Evolutionary conservation across 2,329 filamentous ascomycete genomes (phyloP).

Genomic region (Talaromyces sp.): DNA sequence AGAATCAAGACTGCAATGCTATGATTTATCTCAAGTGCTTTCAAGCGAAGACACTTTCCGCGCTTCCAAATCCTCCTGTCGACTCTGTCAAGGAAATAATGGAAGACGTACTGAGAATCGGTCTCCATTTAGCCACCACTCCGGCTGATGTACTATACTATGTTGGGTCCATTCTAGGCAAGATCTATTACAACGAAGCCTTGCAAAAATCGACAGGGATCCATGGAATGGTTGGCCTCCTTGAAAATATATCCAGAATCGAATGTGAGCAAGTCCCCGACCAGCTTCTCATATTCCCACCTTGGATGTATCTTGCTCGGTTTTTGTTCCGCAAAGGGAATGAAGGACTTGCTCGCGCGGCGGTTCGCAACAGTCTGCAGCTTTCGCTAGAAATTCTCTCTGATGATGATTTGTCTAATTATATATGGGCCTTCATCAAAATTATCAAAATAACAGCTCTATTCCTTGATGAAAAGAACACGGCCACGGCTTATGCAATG

Average conservation of each 20-base stretch:
- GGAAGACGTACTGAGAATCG: background rate
- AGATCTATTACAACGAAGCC: constrained; percentile 20
- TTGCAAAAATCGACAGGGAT: constrained; percentile 5
- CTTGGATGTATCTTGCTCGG: constrained; percentile 21
- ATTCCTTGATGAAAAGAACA: constrained; percentile 24
- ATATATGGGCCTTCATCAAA: constrained; percentile 26
- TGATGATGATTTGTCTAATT: constrained; percentile 32
- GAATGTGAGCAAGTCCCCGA: constrained; percentile 18
- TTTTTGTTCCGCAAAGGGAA: constrained; percentile 25
- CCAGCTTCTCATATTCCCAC: constrained; percentile 17
- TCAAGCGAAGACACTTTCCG: background rate
- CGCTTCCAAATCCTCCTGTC: background rate
- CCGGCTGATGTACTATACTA: constrained; percentile 10
- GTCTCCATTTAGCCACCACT: background rate
- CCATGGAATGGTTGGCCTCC: constrained; percentile 5
- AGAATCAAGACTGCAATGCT: background rate
- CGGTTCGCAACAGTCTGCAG: constrained; percentile 18
- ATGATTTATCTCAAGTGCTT: background rate
- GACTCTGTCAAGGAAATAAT: background rate
- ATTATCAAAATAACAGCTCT: constrained; percentile 25
- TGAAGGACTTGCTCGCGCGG: constrained; percentile 22
- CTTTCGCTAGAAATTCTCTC: constrained; percentile 31
- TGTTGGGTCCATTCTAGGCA: constrained; percentile 3
- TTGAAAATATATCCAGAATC: constrained; percentile 15
- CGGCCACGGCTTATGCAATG: constrained; percentile 19